A percentile compares a stretch with the other conserved stretches of the same genome.
Conservation (phyloP, 352 stramenopile species). For the Pythium aquatile region DNA sequence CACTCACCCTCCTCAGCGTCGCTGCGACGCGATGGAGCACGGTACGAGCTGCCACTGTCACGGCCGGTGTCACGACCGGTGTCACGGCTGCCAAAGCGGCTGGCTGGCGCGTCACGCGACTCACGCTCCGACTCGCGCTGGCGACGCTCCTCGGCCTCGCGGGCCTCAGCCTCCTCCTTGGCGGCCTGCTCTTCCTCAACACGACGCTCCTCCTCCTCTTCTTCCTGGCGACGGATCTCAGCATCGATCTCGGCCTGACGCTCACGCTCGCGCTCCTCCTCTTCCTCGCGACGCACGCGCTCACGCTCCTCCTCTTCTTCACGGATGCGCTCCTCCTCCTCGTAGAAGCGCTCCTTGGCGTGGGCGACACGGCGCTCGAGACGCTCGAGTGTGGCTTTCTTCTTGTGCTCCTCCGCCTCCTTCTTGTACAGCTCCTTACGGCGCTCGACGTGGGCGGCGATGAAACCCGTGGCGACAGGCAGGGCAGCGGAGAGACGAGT, state of each 20-base stretch:
- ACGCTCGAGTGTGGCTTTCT: slow-evolving; percentile 72
- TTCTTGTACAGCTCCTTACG: slow-evolving; percentile 88
- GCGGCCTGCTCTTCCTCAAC: slow-evolving; percentile 46
- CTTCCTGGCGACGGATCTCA: slow-evolving; percentile 64
- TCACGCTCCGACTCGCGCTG: slow-evolving; percentile 10
- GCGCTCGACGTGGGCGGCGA: slow-evolving; percentile 75
- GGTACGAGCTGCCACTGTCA: slow-evolving; percentile 29
- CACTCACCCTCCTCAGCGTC: slow-evolving; percentile 62
- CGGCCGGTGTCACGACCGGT: slow-evolving; percentile 9
- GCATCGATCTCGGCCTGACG: slow-evolving; percentile 63
- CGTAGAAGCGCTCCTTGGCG: slow-evolving; percentile 67
- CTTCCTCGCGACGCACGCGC: slow-evolving; percentile 52
- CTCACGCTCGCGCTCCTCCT: slow-evolving; percentile 53
- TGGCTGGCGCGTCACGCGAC: slow-evolving; percentile 14
- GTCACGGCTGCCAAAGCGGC: slow-evolving; percentile 23
- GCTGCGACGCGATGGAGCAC: slow-evolving; percentile 26
- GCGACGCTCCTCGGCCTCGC: slow-evolving; percentile 32
- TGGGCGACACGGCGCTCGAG: slow-evolving; percentile 60
- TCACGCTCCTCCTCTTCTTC: slow-evolving; percentile 68
- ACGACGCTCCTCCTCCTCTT: slow-evolving; percentile 49
- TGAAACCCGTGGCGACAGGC: slow-evolving; percentile 69
- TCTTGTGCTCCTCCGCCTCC: slow-evolving; percentile 80
- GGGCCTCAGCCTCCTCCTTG: slow-evolving; percentile 17
- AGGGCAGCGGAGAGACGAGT: slow-evolving; percentile 65
- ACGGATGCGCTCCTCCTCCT: slow-evolving; percentile 59